Base-by-base conservation (phyloP, 2,329 filamentous ascomycete genomes). In the Pseudofabraea citricarpa region DNA sequence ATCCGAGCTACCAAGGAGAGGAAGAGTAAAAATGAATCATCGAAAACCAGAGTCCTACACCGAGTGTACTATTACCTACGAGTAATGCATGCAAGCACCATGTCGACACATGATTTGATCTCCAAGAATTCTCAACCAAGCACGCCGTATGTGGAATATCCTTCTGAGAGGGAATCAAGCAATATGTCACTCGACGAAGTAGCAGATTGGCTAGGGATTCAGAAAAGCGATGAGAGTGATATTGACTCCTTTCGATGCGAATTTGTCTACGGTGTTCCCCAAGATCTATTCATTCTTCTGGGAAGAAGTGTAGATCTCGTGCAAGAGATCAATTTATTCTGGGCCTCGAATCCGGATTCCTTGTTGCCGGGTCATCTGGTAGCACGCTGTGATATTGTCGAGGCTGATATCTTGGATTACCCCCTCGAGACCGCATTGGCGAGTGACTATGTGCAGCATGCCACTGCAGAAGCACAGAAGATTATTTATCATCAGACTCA, bases 401-500 rank as follows among this genome's bases (percentile, higher is more conserved):
- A 37, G 21, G 10, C 18, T 20, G 16, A 20, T 13, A 37, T 37
- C 8, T 20, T 37, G 6, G 21, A 37, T n/a, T 37, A 20, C 18
- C 35, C 35, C 18, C 20, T 37, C 5, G 21, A 13, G 9, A 5
- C 6, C 4, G 35, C 35, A 13, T 20, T 37, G 2, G 9, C 35
- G 9, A 21, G 16, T 6, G 18, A 18, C 18, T 20, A 37, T 20
- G 15, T 13, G 4, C 35, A 37, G 5, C 18, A 10, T 7, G 35
- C 35, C 20, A 21, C 35, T 10, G 18, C 35, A 2, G 18, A 19
- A 22, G n/a, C 18, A 8, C 35, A 37, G 21, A 22, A 22, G 21
- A 36, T 37, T n/a, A 37, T 37, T 20, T 22, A 37, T 20, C 35
- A 37, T n/a, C 35, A 37, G 15, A 37, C 35, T 8, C 35, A 37